Evolutionary conservation across 768 basidiomycete genomes (phyloP), one percentile per base, ranked within the genome.

Genomic region (Calocybe gangraenosa): DNA sequence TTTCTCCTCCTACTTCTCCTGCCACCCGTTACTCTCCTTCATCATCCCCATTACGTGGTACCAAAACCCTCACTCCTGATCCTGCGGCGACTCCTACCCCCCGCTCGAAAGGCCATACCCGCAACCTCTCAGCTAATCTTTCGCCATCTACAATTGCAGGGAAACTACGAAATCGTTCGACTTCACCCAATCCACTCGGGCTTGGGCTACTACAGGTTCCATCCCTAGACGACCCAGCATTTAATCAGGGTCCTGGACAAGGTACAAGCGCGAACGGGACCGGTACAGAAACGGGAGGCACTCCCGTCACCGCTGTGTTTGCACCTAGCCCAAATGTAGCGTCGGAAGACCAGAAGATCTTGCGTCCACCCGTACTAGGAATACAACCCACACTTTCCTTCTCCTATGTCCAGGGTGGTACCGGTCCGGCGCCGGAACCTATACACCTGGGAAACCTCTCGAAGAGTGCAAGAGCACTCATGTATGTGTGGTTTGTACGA

Each of bases 401-500:
- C 13, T 69, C 77, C 3, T 51, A 47, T 36, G 18, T 44, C 3
- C 50, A 52, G 10, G 21, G 50, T 3, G 23, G 60, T 14, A 68
- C 62, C 42, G 64, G 47, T 31, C 49, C 21, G 25, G 40, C 38
- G 13, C 40, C 50, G 5, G 55, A 45, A 20, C 43, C 53, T 1
- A 20, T 51, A 2, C 37, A 44, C 8, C 14, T 34, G 11, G 45
- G 42, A 15, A 48, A 30, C 22, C 21, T 50, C 11, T 32, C 48
- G 22, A 52, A 50, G 14, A 34, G 36, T 10, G 52, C 50, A 5
- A 42, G 55, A 14, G 55, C 55, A 37, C 40, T 73, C 47, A 69
- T 78, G 64, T 90, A 92, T 47, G 78, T 85, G 4, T 92, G 89
- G 89, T 70, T 84, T 15, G 79, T 89, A 20, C 70, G 82, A 39